These are phyloP conservation scores for Sporothrix humicola DNA, from an alignment of 2,329 filamentous ascomycete species.

Conservation along the genomic window DNA sequence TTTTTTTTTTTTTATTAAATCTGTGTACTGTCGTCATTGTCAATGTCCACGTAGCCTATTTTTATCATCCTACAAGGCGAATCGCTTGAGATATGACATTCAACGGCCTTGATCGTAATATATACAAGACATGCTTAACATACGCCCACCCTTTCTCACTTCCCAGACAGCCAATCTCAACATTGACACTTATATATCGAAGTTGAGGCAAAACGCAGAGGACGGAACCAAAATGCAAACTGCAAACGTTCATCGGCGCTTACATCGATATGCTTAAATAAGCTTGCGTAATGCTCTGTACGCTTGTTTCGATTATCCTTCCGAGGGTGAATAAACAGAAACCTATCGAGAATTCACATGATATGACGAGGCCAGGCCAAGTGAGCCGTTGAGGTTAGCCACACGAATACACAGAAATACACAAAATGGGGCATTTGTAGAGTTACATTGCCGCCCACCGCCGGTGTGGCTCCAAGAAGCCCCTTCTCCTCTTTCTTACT, in stretches of 20 bases:
- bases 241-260: not conserved
- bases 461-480: not conserved
- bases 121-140: no score
- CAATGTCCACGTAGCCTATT: no score
- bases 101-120: no score
- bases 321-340: not conserved
- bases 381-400: not conserved
- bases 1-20: not conserved
- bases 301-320: not conserved
- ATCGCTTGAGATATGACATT: no score
- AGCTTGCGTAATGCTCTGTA: constrained; percentile 5
- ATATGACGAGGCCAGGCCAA: not conserved
- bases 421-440: not conserved
- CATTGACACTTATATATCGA: constrained; percentile 6
- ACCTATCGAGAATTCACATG: not conserved
- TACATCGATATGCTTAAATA: not conserved
- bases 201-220: constrained; percentile 12
- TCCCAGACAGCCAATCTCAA: not conserved
- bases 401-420: not conserved
- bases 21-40: not conserved
- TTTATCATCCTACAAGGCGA: no score
- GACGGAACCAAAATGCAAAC: not conserved
- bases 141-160: not conserved
- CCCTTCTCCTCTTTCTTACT: not conserved
- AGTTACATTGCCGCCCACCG: not conserved